phyloP scores from a whole-genome alignment of 768 basidiomycete genomes.

The Tulasnella sp. region DNA sequence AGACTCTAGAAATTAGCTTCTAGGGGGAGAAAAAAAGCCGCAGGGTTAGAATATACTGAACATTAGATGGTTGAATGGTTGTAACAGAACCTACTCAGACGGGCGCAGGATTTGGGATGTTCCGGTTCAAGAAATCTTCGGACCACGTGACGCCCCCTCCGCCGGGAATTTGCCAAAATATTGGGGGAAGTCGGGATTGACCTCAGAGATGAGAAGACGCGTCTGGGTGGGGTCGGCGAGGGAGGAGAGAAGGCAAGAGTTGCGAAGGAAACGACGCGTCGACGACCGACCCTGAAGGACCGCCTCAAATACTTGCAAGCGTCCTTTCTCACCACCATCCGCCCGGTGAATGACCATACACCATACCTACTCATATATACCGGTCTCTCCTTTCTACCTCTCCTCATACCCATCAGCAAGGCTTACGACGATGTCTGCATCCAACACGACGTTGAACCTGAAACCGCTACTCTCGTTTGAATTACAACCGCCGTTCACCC shows the following conservation, averaged over 20 bases:
- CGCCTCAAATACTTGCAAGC: neutral
- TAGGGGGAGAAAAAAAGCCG: neutral
- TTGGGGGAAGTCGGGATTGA: neutral
- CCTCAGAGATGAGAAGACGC: neutral
- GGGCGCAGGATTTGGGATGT: neutral
- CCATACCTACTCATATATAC: neutral
- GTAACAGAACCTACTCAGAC: neutral
- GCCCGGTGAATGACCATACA: neutral
- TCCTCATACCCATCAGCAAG: neutral
- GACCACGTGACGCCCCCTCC: neutral
- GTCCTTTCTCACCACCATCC: neutral
- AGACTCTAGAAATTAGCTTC: neutral
- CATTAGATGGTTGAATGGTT: neutral
- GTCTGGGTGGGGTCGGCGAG: no score
- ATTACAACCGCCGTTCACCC: constrained; percentile 8
- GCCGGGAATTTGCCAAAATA: no score
- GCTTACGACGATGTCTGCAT: neutral
- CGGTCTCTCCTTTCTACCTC: neutral
- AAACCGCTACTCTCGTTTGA: constrained; percentile 22
- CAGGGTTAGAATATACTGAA: neutral
- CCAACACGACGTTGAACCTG: neutral
- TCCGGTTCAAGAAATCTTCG: neutral
- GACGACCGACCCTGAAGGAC: neutral
- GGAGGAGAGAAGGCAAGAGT: neutral
- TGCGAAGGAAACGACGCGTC: neutral